phyloP scores from a whole-genome alignment of 2,329 filamentous ascomycete species.

The Juglanconis juglandina region DNA sequence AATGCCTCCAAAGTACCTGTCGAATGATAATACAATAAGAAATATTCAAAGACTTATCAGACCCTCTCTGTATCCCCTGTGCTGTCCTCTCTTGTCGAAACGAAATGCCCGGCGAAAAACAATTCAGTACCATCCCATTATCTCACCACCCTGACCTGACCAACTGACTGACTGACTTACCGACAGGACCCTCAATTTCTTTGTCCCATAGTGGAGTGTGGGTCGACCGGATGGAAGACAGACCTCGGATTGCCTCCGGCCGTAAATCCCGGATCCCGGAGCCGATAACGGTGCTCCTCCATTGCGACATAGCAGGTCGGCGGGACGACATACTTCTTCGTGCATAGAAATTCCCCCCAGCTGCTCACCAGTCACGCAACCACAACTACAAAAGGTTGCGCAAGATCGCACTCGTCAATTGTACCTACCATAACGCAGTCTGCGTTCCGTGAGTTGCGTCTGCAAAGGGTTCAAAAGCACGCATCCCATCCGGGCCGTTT shows the following conservation, averaged over 20 bases:
- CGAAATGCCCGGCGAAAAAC: too few relatives aligned
- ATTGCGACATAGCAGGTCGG: neutral
- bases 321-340: neutral
- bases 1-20: slow-evolving; percentile 11
- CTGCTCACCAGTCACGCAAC: too few relatives aligned
- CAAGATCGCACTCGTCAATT: too few relatives aligned
- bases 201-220: too few relatives aligned
- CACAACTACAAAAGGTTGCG: neutral
- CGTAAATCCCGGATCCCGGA: neutral
- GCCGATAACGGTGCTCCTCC: slow-evolving; percentile 3
- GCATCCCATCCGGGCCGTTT: too few relatives aligned
- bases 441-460: too few relatives aligned
- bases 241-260: neutral
- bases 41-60: neutral
- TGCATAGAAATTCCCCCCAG: too few relatives aligned
- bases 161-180: neutral
- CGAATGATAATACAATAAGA: slow-evolving; percentile 16
- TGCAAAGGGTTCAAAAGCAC: too few relatives aligned
- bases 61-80: neutral
- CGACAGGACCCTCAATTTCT: neutral
- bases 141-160: too few relatives aligned
- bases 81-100: neutral
- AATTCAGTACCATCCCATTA: neutral
- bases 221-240: neutral
- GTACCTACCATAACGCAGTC: too few relatives aligned